A percentile compares a stretch with the other conserved stretches of the same genome.
Conservation (phyloP, 768 basidiomycete genomes). For the Naganishia vishniacii region DNA sequence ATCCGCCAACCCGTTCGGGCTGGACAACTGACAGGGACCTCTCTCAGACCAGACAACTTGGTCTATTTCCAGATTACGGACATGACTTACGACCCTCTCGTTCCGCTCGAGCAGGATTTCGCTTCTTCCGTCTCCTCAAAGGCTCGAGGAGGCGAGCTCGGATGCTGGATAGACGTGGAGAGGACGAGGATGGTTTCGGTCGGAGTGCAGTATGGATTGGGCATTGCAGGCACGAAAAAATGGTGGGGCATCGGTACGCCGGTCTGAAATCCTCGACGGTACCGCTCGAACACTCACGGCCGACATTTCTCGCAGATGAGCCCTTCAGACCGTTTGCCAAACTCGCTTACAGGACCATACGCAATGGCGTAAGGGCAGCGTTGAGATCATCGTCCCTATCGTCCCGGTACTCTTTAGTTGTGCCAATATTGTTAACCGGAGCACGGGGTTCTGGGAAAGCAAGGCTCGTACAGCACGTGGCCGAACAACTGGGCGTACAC, state of each 20-base stretch:
- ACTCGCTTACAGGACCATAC: not conserved
- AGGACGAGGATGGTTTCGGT: constrained; percentile 72
- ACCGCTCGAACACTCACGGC: not conserved
- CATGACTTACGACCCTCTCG: constrained; percentile 61
- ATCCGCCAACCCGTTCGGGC: not conserved
- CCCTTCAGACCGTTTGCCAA: constrained; percentile 54
- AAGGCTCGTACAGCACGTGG: constrained; percentile 54
- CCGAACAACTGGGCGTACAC: constrained; percentile 63
- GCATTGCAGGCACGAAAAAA: constrained; percentile 57
- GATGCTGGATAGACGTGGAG: constrained; percentile 73
- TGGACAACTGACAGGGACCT: not conserved
- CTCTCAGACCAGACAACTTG: constrained; percentile 50
- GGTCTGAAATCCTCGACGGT: no score
- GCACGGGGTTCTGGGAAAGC: constrained; percentile 76
- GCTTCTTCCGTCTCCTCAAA: constrained; percentile 49
- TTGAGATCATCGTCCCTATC: constrained; percentile 1
- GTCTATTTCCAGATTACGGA: constrained; percentile 76
- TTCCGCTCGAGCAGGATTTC: constrained; percentile 48
- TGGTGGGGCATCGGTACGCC: constrained; percentile 54
- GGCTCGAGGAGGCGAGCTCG: constrained; percentile 63
- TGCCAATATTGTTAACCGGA: constrained; percentile 73
- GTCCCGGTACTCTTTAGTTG: constrained; percentile 19
- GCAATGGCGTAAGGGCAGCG: constrained; percentile 12
- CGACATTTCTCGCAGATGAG: constrained; percentile 49
- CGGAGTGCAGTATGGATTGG: constrained; percentile 64